Base-by-base conservation (phyloP, 495 filamentous ascomycete genomes). In the Penicillium cataractarum region DNA sequence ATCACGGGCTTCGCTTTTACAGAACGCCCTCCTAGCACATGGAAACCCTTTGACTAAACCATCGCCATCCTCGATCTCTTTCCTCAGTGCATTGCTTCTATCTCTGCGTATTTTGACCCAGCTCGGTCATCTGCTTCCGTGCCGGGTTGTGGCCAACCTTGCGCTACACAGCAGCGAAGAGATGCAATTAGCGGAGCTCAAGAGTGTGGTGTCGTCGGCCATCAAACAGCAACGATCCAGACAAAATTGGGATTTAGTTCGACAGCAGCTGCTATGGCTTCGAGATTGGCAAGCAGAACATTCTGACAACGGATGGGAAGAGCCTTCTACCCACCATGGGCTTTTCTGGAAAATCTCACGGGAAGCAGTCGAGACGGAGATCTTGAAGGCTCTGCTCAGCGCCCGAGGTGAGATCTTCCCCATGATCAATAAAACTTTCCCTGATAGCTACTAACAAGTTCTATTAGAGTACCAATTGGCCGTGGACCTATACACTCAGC, bases 211-310 rank as follows among this genome's bases (percentile, higher is more conserved):
- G 22, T 80, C 83, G 40, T 78, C 78, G 3, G 71, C 82, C 4
- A 71, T 78, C 29, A 80, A 77, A 32, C 81, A 84, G 21, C 71
- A 81, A 54, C 84, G 81, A 48, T 85, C 90, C 60, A 86, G 87
- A 26, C 84, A 82, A 62, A 85, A 88, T 52, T 96, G 93, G 93
- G 78, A 78, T 39, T 74, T 75, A 24, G 79, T 85, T 8, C 82
- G 91, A 39, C 81, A 85, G 54, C 85, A 90, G 68, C 71, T 97
- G 17, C 75, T 94, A 2, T 97, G 93, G 93, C 84, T 97, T 31
- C 85, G 86, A 67, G 84, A 87, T 71, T 96, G 93, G 93, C 89
- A 87, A 24, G 76, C 80, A 3, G 82, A 85, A 12, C 65, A 72
- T 56, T 71, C 63, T 55, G 74, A 72, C 2, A 66, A 57, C 49